Percentiles rank a stretch among this genome's conserved stretches.
Evolutionary conservation across 176 grass and related monocot genomes (phyloP).

Genomic region (Oryza punctata): DNA sequence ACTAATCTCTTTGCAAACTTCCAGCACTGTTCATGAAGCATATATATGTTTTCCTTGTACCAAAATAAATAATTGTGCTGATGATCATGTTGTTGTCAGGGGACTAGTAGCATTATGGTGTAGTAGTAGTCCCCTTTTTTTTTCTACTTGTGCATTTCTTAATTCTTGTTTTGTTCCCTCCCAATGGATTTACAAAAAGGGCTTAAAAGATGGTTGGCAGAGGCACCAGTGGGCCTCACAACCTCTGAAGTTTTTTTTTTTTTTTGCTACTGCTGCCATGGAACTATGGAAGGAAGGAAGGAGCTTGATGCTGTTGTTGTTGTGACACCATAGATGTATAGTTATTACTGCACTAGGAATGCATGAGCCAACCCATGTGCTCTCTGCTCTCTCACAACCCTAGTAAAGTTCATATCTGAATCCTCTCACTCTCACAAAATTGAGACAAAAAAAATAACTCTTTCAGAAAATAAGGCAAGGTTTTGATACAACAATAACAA

Average conservation of each 20-base stretch:
- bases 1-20: not conserved
- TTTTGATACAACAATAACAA: not conserved
- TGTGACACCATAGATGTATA: not conserved
- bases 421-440: not conserved
- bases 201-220: not conserved
- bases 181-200: not conserved
- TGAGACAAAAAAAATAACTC: not conserved
- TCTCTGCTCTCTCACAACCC: not conserved
- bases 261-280: not conserved
- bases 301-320: not conserved
- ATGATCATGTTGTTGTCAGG: not conserved
- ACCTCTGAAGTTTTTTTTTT: not conserved
- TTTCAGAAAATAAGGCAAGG: not conserved
- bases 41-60: not conserved
- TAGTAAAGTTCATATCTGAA: not conserved
- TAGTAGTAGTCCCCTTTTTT: not conserved
- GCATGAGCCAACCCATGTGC: slow-evolving; percentile 9
- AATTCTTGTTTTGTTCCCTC: not conserved
- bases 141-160: not conserved
- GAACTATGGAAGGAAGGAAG: not conserved
- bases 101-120: not conserved
- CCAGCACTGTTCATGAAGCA: not conserved
- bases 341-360: not conserved
- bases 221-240: not conserved
- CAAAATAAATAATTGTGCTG: not conserved